Conservation (phyloP, 2,329 filamentous ascomycete genomes). For the Fusarium pseudoanthophilum region DNA sequence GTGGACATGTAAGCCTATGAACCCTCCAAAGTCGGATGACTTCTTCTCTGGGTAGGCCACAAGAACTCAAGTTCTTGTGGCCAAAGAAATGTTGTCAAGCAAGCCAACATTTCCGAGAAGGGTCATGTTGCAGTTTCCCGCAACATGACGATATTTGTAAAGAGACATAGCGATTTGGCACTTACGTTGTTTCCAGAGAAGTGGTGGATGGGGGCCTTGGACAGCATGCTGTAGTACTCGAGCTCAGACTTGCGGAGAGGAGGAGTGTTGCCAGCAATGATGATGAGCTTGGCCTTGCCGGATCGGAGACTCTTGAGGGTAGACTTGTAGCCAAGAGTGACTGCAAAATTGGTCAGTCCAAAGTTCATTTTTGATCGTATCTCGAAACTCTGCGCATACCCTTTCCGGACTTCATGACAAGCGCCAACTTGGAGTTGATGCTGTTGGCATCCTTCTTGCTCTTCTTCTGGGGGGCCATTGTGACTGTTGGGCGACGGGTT, state of each 20-base stretch:
- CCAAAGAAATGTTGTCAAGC: slow-evolving; percentile 37
- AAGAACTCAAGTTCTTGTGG: slow-evolving; percentile 42
- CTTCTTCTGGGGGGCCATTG: slow-evolving; percentile 79
- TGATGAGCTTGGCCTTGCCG: slow-evolving; percentile 98
- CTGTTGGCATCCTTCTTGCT: slow-evolving; percentile 85
- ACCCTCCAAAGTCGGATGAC: slow-evolving; percentile 91
- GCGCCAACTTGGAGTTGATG: slow-evolving; percentile 69
- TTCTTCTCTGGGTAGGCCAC: slow-evolving; percentile 87
- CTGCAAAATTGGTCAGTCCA: slow-evolving; percentile 42
- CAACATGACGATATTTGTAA: slow-evolving; percentile 32
- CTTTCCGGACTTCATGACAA: slow-evolving; percentile 75
- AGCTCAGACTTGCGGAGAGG: slow-evolving; percentile 98
- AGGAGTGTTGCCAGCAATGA: slow-evolving; percentile 93
- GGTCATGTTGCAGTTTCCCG: slow-evolving; percentile 33
- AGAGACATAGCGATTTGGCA: slow-evolving; percentile 52
- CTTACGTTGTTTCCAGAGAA: slow-evolving; percentile 99
- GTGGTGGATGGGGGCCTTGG: slow-evolving; percentile 96
- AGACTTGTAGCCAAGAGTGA: slow-evolving; percentile 57
- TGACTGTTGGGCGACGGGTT: slow-evolving; percentile 56
- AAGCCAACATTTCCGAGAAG: slow-evolving; percentile 41
- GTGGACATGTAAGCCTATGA: slow-evolving; percentile 67
- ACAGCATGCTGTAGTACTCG: slow-evolving; percentile 93
- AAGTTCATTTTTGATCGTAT: not conserved
- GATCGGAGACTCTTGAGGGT: slow-evolving; percentile 86
- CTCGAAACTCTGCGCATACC: slow-evolving; percentile 64